phyloP scores from a whole-genome alignment of 148 eudicot species.

The Agrostemma githago region DNA sequence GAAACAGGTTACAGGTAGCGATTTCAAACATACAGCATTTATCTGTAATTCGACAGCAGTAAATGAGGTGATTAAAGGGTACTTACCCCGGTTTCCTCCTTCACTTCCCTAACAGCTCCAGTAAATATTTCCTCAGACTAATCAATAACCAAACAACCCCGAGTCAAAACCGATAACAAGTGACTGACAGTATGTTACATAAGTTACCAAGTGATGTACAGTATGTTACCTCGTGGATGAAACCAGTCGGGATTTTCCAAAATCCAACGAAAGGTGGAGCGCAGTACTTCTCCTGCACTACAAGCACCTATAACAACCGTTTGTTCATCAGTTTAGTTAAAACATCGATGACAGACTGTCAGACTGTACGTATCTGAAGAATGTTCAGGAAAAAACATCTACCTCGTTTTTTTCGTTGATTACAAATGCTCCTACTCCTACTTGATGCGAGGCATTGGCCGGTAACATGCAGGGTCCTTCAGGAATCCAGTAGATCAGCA shows the following conservation, averaged over 20 bases:
- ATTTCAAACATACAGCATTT: background rate
- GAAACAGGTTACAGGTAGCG: background rate
- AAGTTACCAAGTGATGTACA: background rate
- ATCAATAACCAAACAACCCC: slow-evolving; percentile 14
- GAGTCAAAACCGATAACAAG: background rate
- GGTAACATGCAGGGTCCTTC: slow-evolving; percentile 77
- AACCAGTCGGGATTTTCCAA: slow-evolving; percentile 95
- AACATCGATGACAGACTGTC: background rate
- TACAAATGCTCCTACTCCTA: slow-evolving; percentile 80
- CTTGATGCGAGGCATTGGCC: slow-evolving; percentile 83
- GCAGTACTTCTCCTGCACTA: slow-evolving; percentile 79
- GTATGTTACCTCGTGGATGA: slow-evolving; percentile 56
- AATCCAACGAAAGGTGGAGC: slow-evolving; percentile 50
- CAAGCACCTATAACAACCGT: slow-evolving; percentile 51
- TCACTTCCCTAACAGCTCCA: slow-evolving; percentile 89
- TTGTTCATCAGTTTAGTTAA: background rate
- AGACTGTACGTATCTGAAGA: slow-evolving; percentile 4
- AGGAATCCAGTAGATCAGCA: slow-evolving; percentile 90
- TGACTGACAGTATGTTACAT: too few relatives aligned
- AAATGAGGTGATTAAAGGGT: background rate
- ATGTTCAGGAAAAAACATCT: background rate
- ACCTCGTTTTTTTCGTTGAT: slow-evolving; percentile 72
- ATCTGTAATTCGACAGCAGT: background rate
- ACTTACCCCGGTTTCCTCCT: slow-evolving; percentile 91
- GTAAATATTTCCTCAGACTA: slow-evolving; percentile 81